phyloP scores from a whole-genome alignment of 257 asterid genomes.

The Ophiorrhiza pumila region DNA sequence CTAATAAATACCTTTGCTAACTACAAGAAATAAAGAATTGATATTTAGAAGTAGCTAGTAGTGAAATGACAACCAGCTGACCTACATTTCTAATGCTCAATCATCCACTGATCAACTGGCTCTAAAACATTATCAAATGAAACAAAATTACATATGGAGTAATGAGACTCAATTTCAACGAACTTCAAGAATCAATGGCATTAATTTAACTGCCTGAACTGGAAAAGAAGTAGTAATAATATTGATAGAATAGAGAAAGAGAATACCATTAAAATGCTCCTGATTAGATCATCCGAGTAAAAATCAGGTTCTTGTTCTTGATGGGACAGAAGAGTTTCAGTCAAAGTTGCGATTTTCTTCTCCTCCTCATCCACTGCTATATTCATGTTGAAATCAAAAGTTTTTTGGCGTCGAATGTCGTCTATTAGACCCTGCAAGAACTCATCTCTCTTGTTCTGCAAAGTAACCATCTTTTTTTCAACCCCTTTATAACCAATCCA shows the following conservation, averaged over 20 bases:
- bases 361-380: neutral
- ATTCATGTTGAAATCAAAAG: neutral
- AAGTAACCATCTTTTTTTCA: constrained; percentile 26
- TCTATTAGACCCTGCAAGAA: constrained; percentile 32
- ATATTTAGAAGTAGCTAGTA: no score
- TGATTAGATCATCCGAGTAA: constrained; percentile 45
- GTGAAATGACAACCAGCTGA: no score
- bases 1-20: no score
- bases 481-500: constrained; percentile 54
- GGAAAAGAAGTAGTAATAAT: no score
- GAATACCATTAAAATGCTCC: constrained; percentile 38
- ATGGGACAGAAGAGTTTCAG: constrained; percentile 33
- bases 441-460: constrained; percentile 35
- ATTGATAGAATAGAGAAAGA: neutral
- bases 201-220: no score
- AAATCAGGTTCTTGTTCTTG: constrained; percentile 48
- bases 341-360: constrained; percentile 13
- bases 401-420: constrained; percentile 28
- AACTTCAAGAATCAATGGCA: no score
- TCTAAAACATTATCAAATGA: no score
- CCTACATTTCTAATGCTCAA: no score
- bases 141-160: no score
- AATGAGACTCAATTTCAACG: no score
- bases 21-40: no score
- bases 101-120: no score